These are phyloP conservation scores for Oemleria cerasiformis DNA, from an alignment of 306 rosid genomes.

Conservation along the genomic window DNA sequence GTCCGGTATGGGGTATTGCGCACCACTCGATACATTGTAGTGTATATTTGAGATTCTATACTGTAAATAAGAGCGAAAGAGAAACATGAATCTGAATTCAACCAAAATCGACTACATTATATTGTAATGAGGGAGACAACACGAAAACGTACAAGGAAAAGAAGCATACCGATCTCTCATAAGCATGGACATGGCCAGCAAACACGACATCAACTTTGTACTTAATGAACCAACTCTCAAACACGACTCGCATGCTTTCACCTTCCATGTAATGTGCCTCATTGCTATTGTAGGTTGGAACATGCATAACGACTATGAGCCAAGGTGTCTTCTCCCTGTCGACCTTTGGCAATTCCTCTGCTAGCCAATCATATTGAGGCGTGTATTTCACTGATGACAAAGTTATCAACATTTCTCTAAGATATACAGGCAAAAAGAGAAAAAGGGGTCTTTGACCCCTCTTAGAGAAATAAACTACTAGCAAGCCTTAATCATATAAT, in stretches of 20 bases:
- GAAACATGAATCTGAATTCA: slow-evolving; percentile 1
- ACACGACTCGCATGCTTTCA: slow-evolving; percentile 81
- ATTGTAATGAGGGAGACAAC: not conserved
- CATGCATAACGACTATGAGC: slow-evolving; percentile 93
- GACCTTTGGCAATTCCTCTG: slow-evolving; percentile 61
- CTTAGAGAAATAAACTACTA: not conserved
- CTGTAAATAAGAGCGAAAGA: slow-evolving; percentile 42
- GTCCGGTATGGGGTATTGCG: slow-evolving; percentile 58
- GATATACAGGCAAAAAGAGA: not conserved
- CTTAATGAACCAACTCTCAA: slow-evolving; percentile 75
- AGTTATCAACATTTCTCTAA: not conserved
- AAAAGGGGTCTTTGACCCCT: not conserved
- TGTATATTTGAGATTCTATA: slow-evolving; percentile 70
- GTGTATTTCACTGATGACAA: slow-evolving; percentile 77
- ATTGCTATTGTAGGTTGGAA: slow-evolving; percentile 80
- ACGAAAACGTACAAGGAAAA: too few relatives aligned
- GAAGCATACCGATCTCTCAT: slow-evolving; percentile 89
- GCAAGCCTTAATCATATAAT: slow-evolving; percentile 3
- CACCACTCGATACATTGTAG: slow-evolving; percentile 68
- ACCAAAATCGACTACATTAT: not conserved
- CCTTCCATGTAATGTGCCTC: slow-evolving; percentile 91
- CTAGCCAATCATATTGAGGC: slow-evolving; percentile 75
- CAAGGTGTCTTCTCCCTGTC: slow-evolving; percentile 94
- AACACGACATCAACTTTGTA: slow-evolving; percentile 82
- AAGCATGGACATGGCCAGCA: slow-evolving; percentile 99